Base-by-base conservation (phyloP, 768 basidiomycete species). In the Gelatoporia subvermispora region DNA sequence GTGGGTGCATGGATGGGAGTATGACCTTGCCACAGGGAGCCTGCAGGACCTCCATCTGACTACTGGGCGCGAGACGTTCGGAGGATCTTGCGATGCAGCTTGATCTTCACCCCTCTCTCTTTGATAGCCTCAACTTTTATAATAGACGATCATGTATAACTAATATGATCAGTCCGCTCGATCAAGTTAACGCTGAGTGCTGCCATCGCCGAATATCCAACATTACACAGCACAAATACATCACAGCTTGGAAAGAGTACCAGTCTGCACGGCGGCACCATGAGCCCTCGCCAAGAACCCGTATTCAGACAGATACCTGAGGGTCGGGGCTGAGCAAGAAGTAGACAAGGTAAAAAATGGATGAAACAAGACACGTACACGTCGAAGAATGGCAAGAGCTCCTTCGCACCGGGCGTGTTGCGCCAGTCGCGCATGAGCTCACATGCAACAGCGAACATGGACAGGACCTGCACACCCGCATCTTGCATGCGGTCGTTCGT, bases 371-470 rank as follows among this genome's bases (percentile, higher is more conserved):
- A n/a, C 18, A 67, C 72, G 35, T 47, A 76, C 75, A 63, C 65
- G 55, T 74, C 73, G 49, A 70, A 73, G 62, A 60, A 76, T 1
- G 75, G 73, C 44, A 75, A 43, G 57, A 76, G 49, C 55, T 75
- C 66, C n/a, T 42, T 17, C 1, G 72, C 54, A 3, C 74, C 75
- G 16, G 76, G 74, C 3, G 70, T 71, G 53, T 68, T 65, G 47
- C 73, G 69, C 76, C 76, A 78, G 59, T 78, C 75, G 36, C 74
- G 61, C 74, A 78, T 75, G 35, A 76, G 65, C 57, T 78, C 76
- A 24, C 61, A 63, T n/a, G 64, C 60, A 37, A 76, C 60, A 7
- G 75, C 69, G 53, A 76, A 76, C 54, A 68, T 57, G 3, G 74
- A 75, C 8, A 73, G 49, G 17, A 78, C 68, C 20, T 75, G 65